Conservation (phyloP, 768 basidiomycete genomes). For the Rubroboletus pulcherrimus region DNA sequence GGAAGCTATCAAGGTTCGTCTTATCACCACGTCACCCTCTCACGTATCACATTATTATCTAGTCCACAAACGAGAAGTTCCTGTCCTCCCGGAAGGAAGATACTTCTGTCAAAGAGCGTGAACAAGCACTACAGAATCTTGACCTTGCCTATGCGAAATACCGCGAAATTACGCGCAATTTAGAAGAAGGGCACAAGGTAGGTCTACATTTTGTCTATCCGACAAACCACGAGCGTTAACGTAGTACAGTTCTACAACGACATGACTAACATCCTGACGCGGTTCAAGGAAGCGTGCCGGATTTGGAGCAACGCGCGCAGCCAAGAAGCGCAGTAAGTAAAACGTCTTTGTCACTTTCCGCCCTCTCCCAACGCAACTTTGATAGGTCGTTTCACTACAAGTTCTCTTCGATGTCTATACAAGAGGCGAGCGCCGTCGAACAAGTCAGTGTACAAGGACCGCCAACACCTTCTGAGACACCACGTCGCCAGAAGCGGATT, state of each 20-base stretch:
- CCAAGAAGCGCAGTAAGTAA: conserved; percentile 68
- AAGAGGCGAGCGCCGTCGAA: conserved; percentile 18
- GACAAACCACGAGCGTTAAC: neutral
- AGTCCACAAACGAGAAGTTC: conserved; percentile 70
- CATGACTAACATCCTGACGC: conserved; percentile 63
- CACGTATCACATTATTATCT: conserved; percentile 15
- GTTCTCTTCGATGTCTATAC: conserved; percentile 32
- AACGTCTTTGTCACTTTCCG: no score
- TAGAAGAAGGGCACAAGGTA: conserved; percentile 87
- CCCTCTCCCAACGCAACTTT: neutral
- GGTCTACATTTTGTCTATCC: neutral
- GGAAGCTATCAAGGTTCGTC: conserved; percentile 60
- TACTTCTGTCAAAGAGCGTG: conserved; percentile 71
- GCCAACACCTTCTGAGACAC: conserved; percentile 3
- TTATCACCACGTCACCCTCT: neutral
- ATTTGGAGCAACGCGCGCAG: conserved; percentile 70
- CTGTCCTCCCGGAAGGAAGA: conserved; percentile 76
- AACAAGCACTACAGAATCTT: conserved; percentile 75
- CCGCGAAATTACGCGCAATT: conserved; percentile 75
- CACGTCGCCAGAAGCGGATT: conserved; percentile 24
- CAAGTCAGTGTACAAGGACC: neutral
- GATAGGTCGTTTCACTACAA: conserved; percentile 19
- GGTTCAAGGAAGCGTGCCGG: conserved; percentile 74
- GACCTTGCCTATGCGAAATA: conserved; percentile 88
- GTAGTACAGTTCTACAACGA: conserved; percentile 83